phyloP scores from a whole-genome alignment of 768 basidiomycete species.

The Boletus patriciae region DNA sequence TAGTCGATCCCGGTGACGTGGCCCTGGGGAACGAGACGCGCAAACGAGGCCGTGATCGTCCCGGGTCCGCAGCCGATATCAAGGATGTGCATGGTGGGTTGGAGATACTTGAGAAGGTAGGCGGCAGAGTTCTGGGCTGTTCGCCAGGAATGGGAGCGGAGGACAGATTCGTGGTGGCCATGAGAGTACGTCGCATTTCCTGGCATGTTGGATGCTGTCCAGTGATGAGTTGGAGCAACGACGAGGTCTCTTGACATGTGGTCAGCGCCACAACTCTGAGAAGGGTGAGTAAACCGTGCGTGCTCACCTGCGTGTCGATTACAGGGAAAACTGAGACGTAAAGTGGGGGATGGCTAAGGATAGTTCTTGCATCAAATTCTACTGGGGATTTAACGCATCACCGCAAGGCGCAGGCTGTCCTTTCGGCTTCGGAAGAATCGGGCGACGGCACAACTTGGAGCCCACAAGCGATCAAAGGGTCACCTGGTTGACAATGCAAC shows the following conservation, averaged over 20 bases:
- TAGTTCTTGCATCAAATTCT: neutral
- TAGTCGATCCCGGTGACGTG: constrained; percentile 46
- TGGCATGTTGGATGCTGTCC: constrained; percentile 1
- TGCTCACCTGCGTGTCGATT: too few relatives aligned
- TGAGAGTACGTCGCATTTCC: constrained; percentile 16
- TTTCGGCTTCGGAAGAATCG: neutral
- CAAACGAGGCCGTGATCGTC: constrained; percentile 48
- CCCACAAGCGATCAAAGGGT: too few relatives aligned
- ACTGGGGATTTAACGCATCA: neutral
- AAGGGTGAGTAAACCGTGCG: too few relatives aligned
- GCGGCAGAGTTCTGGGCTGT: constrained; percentile 45
- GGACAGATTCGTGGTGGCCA: constrained; percentile 35
- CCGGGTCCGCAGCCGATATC: constrained; percentile 57
- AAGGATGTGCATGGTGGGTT: constrained; percentile 42
- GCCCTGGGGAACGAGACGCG: constrained; percentile 40
- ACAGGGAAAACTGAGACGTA: too few relatives aligned
- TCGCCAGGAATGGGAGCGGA: constrained; percentile 37
- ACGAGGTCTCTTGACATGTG: too few relatives aligned
- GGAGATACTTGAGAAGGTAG: constrained; percentile 39
- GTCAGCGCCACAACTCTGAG: too few relatives aligned
- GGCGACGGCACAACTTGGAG: neutral
- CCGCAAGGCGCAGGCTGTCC: neutral
- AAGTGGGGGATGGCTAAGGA: too few relatives aligned
- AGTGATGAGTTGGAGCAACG: neutral
- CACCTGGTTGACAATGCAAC: too few relatives aligned